phyloP scores from a whole-genome alignment of 2,329 filamentous ascomycete species.

The Cladophialophora psammophila region DNA sequence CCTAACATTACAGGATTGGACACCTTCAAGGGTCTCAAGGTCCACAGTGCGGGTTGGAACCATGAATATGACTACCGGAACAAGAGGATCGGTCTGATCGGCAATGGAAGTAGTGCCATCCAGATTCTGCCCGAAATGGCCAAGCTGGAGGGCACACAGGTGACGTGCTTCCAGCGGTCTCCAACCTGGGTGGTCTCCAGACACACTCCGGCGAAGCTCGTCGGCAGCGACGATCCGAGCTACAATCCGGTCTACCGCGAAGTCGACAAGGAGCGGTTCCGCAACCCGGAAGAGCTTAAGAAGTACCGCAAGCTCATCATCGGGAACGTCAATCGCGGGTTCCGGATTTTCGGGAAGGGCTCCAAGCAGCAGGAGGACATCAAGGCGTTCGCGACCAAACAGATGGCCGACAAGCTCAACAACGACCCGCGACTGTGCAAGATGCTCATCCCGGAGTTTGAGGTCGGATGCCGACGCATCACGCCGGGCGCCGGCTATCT shows the following conservation, averaged over 20 bases:
- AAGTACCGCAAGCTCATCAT: slow-evolving; percentile 47
- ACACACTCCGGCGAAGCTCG: slow-evolving; percentile 39
- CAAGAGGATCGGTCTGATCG: slow-evolving; percentile 45
- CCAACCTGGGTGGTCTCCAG: slow-evolving; percentile 46
- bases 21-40: slow-evolving; percentile 41
- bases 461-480: slow-evolving; percentile 56
- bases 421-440: slow-evolving; percentile 39
- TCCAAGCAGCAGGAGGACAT: slow-evolving; percentile 24
- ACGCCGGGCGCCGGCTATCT: slow-evolving; percentile 62
- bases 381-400: slow-evolving; percentile 26
- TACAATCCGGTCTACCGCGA: slow-evolving; percentile 41
- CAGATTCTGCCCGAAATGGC: slow-evolving; percentile 48
- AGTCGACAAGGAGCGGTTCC: slow-evolving; percentile 44
- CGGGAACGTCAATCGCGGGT: slow-evolving; percentile 34
- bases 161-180: slow-evolving; percentile 46
- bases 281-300: slow-evolving; percentile 44
- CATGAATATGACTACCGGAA: slow-evolving; percentile 40
- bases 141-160: slow-evolving; percentile 35
- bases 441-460: slow-evolving; percentile 40
- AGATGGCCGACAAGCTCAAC: slow-evolving; percentile 32
- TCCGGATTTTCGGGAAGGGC: slow-evolving; percentile 28
- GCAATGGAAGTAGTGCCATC: slow-evolving; percentile 49
- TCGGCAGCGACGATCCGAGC: slow-evolving; percentile 38
- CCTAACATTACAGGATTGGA: slow-evolving; percentile 42
- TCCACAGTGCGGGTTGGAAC: slow-evolving; percentile 44